Evolutionary conservation across 305 asterid genomes (phyloP).

Genomic region (Nicotiana rustica): DNA sequence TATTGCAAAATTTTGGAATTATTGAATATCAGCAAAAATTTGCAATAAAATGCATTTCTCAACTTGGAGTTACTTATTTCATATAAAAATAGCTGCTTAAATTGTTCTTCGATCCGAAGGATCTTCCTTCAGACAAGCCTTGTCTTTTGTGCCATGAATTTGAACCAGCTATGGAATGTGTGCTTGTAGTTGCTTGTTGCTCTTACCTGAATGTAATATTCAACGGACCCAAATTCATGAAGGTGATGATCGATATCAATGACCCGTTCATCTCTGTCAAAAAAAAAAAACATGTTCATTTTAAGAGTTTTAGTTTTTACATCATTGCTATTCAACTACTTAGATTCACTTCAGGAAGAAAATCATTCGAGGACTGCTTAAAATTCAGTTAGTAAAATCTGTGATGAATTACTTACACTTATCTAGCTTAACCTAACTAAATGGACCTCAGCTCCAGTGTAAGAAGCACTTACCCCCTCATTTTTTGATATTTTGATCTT

Average conservation of each 20-base stretch:
- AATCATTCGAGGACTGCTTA: not conserved
- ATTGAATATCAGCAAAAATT: not conserved
- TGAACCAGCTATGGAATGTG: not conserved
- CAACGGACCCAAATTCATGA: slow-evolving; percentile 82
- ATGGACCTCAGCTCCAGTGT: not conserved
- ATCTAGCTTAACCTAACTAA: not conserved
- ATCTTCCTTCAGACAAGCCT: not conserved
- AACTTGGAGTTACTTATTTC: not conserved
- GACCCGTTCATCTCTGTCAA: slow-evolving; percentile 60
- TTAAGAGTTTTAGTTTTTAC: not conserved
- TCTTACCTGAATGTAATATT: slow-evolving; percentile 82
- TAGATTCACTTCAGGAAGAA: slow-evolving; percentile 25
- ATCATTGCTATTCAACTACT: slow-evolving; percentile 15
- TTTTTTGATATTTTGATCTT: not conserved
- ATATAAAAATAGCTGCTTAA: not conserved
- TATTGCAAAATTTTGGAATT: not conserved
- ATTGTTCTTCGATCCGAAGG: not conserved
- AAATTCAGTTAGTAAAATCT: not conserved
- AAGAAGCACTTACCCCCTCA: not conserved
- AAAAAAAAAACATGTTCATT: slow-evolving; percentile 26
- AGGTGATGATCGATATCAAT: slow-evolving; percentile 71
- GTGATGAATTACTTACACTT: not conserved
- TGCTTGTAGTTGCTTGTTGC: not conserved
- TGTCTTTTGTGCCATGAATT: not conserved
- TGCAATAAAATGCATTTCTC: slow-evolving; percentile 15